phyloP scores from a whole-genome alignment of 2,329 filamentous ascomycete genomes.

The Seiridium cupressi region DNA sequence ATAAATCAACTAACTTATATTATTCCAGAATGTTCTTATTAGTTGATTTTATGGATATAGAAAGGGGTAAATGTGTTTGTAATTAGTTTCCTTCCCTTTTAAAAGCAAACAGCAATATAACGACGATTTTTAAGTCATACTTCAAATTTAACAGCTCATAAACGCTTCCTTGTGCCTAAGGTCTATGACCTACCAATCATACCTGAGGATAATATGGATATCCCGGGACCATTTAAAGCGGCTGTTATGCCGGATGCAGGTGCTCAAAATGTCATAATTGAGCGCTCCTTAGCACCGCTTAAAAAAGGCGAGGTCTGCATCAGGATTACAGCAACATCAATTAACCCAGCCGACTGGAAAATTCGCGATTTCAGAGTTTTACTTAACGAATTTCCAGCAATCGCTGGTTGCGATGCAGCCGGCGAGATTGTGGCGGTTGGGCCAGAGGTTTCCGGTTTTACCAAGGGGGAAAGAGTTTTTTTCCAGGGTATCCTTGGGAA shows the following conservation, averaged over 20 bases:
- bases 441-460: slow-evolving; percentile 15
- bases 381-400: slow-evolving; percentile 13
- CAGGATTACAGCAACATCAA: slow-evolving; percentile 23
- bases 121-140: too few species aligned
- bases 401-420: slow-evolving; percentile 23
- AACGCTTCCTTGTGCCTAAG: too few species aligned
- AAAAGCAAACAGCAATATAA: too few species aligned
- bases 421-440: slow-evolving; percentile 17
- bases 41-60: too few species aligned
- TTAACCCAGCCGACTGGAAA: slow-evolving; percentile 35
- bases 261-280: slow-evolving; percentile 12
- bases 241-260: slow-evolving; percentile 11
- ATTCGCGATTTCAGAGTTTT: slow-evolving; percentile 25
- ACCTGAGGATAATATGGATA: too few species aligned
- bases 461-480: slow-evolving; percentile 26
- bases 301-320: slow-evolving; percentile 10
- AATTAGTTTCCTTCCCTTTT: too few species aligned
- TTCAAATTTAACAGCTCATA: too few species aligned
- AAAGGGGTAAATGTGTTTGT: too few species aligned
- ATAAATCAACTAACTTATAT: too few species aligned
- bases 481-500: slow-evolving; percentile 32
- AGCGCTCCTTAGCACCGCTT: slow-evolving; percentile 14
- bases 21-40: too few species aligned
- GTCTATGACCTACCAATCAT: too few species aligned
- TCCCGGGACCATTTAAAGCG: slow-evolving; percentile 15